These are phyloP conservation scores for Sanghuangporus baumii DNA, from an alignment of 1,284 basidiomycete genomes.

Conservation along the genomic window DNA sequence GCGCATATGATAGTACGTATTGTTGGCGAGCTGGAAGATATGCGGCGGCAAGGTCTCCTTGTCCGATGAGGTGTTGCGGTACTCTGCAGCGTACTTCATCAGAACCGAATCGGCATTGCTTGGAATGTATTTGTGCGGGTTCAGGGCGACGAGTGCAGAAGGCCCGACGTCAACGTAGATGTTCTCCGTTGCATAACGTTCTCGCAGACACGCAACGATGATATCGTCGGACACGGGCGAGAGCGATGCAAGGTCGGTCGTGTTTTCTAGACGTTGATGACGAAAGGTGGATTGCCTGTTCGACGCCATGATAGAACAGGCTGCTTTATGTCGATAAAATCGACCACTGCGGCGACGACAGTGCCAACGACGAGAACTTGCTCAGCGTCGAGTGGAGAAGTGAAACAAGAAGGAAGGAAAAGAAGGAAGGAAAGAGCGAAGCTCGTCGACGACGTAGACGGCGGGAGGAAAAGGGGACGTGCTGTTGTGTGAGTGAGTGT, in stretches of 20 bases:
- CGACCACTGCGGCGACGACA: background rate
- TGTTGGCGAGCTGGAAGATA: slow-evolving; percentile 85
- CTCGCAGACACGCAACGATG: slow-evolving; percentile 77
- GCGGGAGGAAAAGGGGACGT: slow-evolving; percentile 2
- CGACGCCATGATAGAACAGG: slow-evolving; percentile 1
- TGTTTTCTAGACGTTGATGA: slow-evolving; percentile 62
- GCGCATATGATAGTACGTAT: slow-evolving; percentile 95
- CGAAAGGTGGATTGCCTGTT: slow-evolving; percentile 18
- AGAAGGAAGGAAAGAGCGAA: slow-evolving; percentile 9
- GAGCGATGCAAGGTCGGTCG: slow-evolving; percentile 58
- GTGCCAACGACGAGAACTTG: background rate
- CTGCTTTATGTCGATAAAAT: background rate
- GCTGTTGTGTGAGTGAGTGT: background rate
- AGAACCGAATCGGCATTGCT: slow-evolving; percentile 78
- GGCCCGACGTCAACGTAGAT: slow-evolving; percentile 78
- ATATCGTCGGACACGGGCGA: slow-evolving; percentile 66
- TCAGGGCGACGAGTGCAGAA: slow-evolving; percentile 73
- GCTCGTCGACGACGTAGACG: background rate
- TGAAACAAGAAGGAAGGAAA: slow-evolving; percentile 4
- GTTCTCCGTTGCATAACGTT: slow-evolving; percentile 79
- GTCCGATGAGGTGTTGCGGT: slow-evolving; percentile 45
- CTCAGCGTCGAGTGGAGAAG: background rate
- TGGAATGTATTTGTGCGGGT: slow-evolving; percentile 83
- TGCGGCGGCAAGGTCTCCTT: slow-evolving; percentile 51
- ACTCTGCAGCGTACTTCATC: slow-evolving; percentile 77